These are phyloP conservation scores for Wickerhamiella azymoides DNA, from an alignment of 805 yeast species.

Conservation along the genomic window DNA sequence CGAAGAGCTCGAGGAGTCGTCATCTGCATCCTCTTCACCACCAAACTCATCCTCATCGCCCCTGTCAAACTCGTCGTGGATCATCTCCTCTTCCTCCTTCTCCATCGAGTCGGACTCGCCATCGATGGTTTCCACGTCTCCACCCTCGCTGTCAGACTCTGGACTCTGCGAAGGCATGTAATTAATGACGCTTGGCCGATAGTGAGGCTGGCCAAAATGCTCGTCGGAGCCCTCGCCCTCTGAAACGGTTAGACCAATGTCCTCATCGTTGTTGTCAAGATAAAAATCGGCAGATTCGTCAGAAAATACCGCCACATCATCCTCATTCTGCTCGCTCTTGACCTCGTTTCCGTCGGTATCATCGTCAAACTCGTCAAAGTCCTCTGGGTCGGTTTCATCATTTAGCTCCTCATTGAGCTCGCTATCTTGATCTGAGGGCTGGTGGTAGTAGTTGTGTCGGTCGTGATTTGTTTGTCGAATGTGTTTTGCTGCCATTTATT, in stretches of 20 bases:
- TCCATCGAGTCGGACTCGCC: slow-evolving; percentile 23
- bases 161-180: slow-evolving; percentile 32
- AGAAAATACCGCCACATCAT: slow-evolving; percentile 20
- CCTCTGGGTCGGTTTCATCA: slow-evolving; percentile 30
- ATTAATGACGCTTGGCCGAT: slow-evolving; percentile 20
- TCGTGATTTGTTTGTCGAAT: slow-evolving; percentile 5
- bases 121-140: slow-evolving; percentile 31
- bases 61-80: slow-evolving; percentile 19
- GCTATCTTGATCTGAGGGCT: not conserved
- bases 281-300: slow-evolving; percentile 20
- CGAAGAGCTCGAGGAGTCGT: slow-evolving; percentile 16
- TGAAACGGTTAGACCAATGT: slow-evolving; percentile 27
- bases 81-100: slow-evolving; percentile 30
- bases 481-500: slow-evolving; percentile 7
- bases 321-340: slow-evolving; percentile 8
- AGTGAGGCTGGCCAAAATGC: slow-evolving; percentile 13
- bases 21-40: slow-evolving; percentile 18
- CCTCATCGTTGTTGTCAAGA: slow-evolving; percentile 26
- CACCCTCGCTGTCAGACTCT: slow-evolving; percentile 32
- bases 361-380: slow-evolving; percentile 28
- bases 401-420: slow-evolving; percentile 25
- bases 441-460: not conserved
- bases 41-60: slow-evolving; percentile 20
- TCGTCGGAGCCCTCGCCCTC: slow-evolving; percentile 30
- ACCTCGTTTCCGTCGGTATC: slow-evolving; percentile 19